phyloP scores from a whole-genome alignment of 176 grass and related monocot genomes.

The Eleusine coracana region DNA sequence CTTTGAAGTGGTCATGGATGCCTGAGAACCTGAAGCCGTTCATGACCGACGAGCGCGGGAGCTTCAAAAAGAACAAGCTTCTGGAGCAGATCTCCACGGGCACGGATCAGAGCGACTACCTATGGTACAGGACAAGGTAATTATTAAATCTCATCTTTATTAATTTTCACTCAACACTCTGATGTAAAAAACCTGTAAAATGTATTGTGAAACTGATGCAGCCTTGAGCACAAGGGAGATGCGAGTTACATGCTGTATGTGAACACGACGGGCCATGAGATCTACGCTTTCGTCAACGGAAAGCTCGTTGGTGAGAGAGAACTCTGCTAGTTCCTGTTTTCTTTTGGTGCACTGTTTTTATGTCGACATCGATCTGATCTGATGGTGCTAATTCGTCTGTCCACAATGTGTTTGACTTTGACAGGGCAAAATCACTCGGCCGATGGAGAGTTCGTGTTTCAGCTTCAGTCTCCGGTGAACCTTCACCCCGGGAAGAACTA shows the following conservation, averaged over 20 bases:
- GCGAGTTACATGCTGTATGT: conserved; percentile 36
- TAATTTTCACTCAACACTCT: background rate
- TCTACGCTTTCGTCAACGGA: conserved; percentile 55
- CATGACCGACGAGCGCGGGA: conserved; percentile 44
- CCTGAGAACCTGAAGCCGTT: conserved; percentile 50
- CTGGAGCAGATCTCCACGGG: conserved; percentile 51
- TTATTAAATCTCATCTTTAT: background rate
- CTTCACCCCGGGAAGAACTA: conserved; percentile 55
- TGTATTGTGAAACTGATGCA: background rate
- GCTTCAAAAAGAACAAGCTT: conserved; percentile 34
- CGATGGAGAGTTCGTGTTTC: conserved; percentile 39
- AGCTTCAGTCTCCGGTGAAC: conserved; percentile 39
- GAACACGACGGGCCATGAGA: conserved; percentile 51
- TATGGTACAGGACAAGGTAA: conserved; percentile 90
- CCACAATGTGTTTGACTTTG: background rate
- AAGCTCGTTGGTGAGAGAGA: conserved; percentile 43
- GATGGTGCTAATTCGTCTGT: background rate
- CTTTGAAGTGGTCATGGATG: conserved; percentile 61
- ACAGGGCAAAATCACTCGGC: conserved; percentile 40
- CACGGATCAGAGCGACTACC: conserved; percentile 75
- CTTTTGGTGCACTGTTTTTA: background rate
- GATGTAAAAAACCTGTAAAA: background rate
- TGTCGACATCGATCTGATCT: background rate
- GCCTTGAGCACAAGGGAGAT: conserved; percentile 44
- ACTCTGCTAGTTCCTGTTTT: background rate